Evolutionary conservation across 1,284 basidiomycete species (phyloP), one percentile per base, ranked within the genome.

Genomic region (Ustilago nuda): DNA sequence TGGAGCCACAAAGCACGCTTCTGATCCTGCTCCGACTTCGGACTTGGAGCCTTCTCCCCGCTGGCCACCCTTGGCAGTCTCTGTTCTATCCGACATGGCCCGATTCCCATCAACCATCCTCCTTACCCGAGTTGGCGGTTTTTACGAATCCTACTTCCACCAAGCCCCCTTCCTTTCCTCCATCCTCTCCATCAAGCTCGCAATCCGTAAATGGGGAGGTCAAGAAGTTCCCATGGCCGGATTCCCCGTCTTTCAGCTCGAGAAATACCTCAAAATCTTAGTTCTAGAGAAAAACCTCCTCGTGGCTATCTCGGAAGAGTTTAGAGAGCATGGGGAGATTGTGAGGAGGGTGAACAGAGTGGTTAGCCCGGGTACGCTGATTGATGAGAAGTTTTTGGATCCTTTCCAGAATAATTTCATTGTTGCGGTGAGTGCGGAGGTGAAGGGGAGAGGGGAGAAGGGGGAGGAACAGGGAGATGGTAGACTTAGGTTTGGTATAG

Each of bases 121-220:
- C 5, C 77, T 85, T 19, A 85, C 84, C 5, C 69, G 83, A 15
- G 83, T 85, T 2, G 84, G 84, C 13, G 79, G 80, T 7, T 85
- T 85, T 48, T 85, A 85, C 72, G 84, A 85, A 70, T 81, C 81
- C n/a, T 85, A 85, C 69, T 84, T 84, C 66, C 59, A 74, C 6
- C 84, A 85, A 70, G 83, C 84, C 1, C 81, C 82, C 3, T 53
- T 56, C 5, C 66, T 85, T 33, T 66, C 84, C 2, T 62, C 61
- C 0, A 39, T 79, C 9, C 62, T 84, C 8, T 67, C 76, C 35
- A 84, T 85, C 76, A 84, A 84, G 62, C 67, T 84, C 0, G 80
- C 84, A 30, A 70, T 52, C 5, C 76, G 83, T 12, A 51, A 64
- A 2, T 85, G 83, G 83, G 79, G 67, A 1, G 81, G 80, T 0